phyloP scores from a whole-genome alignment of 108 stramenopile genomes.

The Fragilariopsis cylindrus region DNA sequence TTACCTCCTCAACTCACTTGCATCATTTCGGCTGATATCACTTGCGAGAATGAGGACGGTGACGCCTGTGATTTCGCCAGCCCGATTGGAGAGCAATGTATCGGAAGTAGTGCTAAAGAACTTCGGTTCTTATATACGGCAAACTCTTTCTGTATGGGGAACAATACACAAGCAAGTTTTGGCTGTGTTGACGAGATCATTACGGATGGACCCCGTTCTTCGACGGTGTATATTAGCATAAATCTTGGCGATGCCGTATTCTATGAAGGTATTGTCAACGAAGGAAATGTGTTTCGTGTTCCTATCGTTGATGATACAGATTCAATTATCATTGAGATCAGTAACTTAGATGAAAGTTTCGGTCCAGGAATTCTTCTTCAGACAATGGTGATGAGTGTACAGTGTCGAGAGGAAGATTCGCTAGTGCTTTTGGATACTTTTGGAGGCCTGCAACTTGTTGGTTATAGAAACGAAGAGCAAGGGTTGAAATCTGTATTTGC shows the following conservation, averaged over 20 bases:
- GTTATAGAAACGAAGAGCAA: conserved; percentile 23
- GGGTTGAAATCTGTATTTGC: conserved; percentile 24
- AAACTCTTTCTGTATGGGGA: conserved; percentile 22
- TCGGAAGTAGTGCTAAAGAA: conserved; percentile 13
- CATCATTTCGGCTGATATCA: background rate
- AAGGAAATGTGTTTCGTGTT: conserved; percentile 28
- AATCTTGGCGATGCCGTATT: background rate
- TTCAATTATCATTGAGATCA: conserved; percentile 21
- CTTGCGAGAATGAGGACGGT: conserved; percentile 17
- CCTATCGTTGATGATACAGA: background rate
- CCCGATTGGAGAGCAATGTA: conserved; percentile 16
- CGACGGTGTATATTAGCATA: conserved; percentile 12
- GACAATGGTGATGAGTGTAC: conserved; percentile 11
- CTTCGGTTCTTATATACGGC: conserved; percentile 29
- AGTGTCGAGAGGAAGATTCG: conserved; percentile 17
- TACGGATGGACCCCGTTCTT: conserved; percentile 1
- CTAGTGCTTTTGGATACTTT: conserved; percentile 28
- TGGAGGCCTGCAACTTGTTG: conserved; percentile 38
- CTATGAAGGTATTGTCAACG: conserved; percentile 20
- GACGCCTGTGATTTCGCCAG: conserved; percentile 17
- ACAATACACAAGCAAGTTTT: conserved; percentile 24
- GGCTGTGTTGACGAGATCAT: conserved; percentile 14
- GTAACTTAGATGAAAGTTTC: background rate
- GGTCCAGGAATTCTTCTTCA: conserved; percentile 14
- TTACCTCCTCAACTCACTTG: background rate